These are phyloP conservation scores for Myrmaecium sp. DNA, from an alignment of 2,329 filamentous ascomycete genomes.

Conservation along the genomic window DNA sequence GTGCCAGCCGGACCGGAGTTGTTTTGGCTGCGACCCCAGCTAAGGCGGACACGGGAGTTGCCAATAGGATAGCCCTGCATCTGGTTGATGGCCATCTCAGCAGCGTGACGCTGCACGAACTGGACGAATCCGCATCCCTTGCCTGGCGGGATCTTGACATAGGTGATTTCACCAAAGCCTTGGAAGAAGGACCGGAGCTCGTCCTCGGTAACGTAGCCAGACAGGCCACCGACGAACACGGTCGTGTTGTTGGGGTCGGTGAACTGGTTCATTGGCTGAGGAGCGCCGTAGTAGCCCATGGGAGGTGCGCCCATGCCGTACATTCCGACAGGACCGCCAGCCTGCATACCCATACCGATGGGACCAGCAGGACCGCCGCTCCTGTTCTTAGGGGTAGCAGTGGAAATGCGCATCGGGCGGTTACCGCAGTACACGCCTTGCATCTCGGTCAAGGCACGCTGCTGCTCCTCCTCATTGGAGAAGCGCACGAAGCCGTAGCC, in stretches of 20 bases:
- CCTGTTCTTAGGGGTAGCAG: constrained; percentile 92
- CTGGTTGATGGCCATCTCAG: constrained; percentile 99
- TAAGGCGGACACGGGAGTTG: constrained; percentile 92
- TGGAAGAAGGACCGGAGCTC: constrained; percentile 99
- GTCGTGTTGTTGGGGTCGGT: constrained; percentile 99
- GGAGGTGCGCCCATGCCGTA: constrained; percentile 55
- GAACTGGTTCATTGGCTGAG: constrained; percentile 95
- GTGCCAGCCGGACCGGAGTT: constrained; percentile 94
- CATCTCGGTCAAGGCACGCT: constrained; percentile 93
- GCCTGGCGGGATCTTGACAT: constrained; percentile 98
- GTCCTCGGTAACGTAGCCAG: constrained; percentile 95
- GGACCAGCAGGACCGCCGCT: constrained; percentile 35
- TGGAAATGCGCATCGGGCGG: constrained; percentile 95
- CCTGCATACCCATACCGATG: constrained; percentile 32
- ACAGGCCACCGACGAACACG: constrained; percentile 92
- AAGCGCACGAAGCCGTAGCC: constrained; percentile 98
- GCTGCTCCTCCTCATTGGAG: constrained; percentile 87
- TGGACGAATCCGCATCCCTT: constrained; percentile 99
- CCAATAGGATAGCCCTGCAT: constrained; percentile 99
- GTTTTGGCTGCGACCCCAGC: constrained; percentile 97
- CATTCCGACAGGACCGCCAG: constrained; percentile 39
- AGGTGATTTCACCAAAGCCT: constrained; percentile 97
- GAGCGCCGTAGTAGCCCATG: constrained; percentile 48
- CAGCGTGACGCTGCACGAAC: constrained; percentile 95
- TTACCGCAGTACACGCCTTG: constrained; percentile 99